Conservation (phyloP, 441 rosid genomes). For the Brassica balearica region DNA sequence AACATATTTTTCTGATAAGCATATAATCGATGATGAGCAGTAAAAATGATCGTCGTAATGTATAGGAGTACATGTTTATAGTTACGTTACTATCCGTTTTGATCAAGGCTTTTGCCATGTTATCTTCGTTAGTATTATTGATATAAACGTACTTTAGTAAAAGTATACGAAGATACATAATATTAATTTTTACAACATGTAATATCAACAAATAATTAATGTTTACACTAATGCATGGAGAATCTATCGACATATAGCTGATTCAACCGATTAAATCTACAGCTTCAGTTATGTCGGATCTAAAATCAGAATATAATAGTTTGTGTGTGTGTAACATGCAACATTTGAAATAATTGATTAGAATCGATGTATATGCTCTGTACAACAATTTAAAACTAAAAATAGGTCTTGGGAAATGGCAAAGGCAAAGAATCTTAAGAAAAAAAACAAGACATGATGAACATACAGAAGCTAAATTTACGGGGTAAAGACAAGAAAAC, state of each 20-base stretch:
- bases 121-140: background rate
- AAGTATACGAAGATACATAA: background rate
- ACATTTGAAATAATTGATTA: background rate
- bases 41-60: background rate
- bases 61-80: background rate
- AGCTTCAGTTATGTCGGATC: conserved; percentile 28
- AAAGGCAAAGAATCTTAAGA: conserved; percentile 7
- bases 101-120: background rate
- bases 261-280: conserved; percentile 25
- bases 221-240: background rate
- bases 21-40: background rate
- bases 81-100: background rate
- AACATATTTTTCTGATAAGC: background rate
- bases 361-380: conserved; percentile 12
- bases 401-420: conserved; percentile 18
- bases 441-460: background rate
- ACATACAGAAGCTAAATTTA: conserved; percentile 2
- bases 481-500: conserved; percentile 31
- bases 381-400: background rate
- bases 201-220: conserved; percentile 12
- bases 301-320: background rate
- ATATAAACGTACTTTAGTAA: background rate
- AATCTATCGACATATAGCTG: conserved; percentile 25
- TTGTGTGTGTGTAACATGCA: background rate
- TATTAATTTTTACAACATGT: background rate